Conservation (phyloP, 805 yeast species). For the Saccharomycopsis sp. region DNA sequence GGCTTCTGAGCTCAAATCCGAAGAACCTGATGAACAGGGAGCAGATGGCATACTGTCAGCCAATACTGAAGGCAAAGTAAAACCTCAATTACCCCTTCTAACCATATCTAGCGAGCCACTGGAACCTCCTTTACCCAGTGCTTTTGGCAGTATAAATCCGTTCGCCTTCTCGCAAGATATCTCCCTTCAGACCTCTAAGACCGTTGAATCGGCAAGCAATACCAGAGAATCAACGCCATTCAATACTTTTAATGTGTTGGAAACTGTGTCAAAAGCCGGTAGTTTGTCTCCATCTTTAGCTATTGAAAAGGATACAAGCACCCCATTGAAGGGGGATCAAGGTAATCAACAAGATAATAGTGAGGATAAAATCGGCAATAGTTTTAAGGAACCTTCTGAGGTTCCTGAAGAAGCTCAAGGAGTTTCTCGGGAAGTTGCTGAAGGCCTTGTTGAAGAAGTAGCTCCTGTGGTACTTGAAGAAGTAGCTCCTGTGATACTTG, state of each 20-base stretch:
- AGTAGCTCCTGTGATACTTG: no score
- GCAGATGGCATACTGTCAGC: neutral
- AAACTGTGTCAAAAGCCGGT: neutral
- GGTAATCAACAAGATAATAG: neutral
- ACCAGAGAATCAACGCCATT: neutral
- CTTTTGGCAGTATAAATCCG: constrained; percentile 1
- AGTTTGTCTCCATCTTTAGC: neutral
- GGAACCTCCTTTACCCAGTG: neutral
- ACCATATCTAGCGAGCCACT: no score
- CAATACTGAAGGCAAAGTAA: no score
- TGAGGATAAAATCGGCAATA: no score
- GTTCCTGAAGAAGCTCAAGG: no score
- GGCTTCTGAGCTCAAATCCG: neutral
- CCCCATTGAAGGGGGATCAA: neutral
- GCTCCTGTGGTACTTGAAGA: no score
- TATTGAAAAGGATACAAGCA: neutral
- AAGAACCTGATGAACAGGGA: neutral
- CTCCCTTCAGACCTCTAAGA: neutral
- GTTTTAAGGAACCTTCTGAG: no score
- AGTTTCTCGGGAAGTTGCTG: no score
- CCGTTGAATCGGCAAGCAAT: neutral
- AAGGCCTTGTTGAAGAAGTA: no score
- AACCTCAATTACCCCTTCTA: no score
- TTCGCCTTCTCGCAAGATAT: neutral
- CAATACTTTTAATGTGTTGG: neutral